These are phyloP conservation scores for Pichiaceae sp. DNA, from an alignment of 1,139 yeast genomes.

Conservation along the genomic window DNA sequence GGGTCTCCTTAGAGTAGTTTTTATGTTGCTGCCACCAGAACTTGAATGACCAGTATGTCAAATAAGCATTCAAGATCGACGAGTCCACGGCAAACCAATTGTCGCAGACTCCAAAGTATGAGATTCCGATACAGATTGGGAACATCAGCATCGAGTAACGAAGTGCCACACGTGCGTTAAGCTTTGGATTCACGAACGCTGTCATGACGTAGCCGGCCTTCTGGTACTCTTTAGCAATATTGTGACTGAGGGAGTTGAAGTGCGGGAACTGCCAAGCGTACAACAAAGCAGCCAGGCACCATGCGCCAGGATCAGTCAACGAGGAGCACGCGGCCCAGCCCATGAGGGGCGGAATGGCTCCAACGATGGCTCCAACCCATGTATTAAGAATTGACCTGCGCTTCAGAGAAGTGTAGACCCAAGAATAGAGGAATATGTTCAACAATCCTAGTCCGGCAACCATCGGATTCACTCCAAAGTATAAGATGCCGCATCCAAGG, in stretches of 20 bases:
- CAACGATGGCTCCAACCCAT: conserved; percentile 98
- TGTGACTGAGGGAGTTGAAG: conserved; percentile 86
- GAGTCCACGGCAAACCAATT: conserved; percentile 75
- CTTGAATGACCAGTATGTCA: conserved; percentile 67
- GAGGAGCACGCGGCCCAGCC: conserved; percentile 98
- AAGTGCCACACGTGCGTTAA: conserved; percentile 89
- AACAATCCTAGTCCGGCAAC: conserved; percentile 73
- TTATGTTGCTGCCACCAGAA: conserved; percentile 75
- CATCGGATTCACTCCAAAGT: conserved; percentile 74
- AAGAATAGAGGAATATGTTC: conserved; percentile 76
- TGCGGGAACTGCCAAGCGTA: conserved; percentile 99
- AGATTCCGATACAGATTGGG: conserved; percentile 80
- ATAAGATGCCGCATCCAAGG: conserved; percentile 61
- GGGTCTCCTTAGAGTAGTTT: conserved; percentile 35
- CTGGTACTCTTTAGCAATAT: conserved; percentile 79
- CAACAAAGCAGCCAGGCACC: conserved; percentile 84
- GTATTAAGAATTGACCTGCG: conserved; percentile 81
- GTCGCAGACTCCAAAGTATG: conserved; percentile 78
- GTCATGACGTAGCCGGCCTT: conserved; percentile 96
- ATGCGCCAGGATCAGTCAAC: conserved; percentile 79
- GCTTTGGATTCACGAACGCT: conserved; percentile 82
- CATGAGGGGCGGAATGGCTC: conserved; percentile 98
- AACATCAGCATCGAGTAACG: conserved; percentile 86
- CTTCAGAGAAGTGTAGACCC: conserved; percentile 87
- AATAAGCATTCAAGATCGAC: conserved; percentile 76